These are phyloP conservation scores for Neoboletus magnificus DNA, from an alignment of 768 basidiomycete species.

Conservation along the genomic window DNA sequence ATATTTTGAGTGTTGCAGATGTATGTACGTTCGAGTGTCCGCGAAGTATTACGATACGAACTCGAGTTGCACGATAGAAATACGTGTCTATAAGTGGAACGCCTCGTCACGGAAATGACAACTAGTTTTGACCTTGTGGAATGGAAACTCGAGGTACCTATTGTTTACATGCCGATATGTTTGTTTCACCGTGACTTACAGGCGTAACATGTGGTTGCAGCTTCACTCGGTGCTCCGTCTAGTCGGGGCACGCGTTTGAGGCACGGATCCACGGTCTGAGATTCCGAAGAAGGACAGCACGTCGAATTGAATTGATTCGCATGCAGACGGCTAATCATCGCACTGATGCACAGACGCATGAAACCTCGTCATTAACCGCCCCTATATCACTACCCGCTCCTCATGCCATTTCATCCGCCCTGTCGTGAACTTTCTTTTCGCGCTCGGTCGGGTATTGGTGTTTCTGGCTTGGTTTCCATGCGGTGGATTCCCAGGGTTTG, in stretches of 20 bases:
- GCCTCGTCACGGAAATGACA: slow-evolving; percentile 93
- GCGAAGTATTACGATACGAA: too few relatives aligned
- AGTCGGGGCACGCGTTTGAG: slow-evolving; percentile 63
- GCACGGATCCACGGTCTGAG: background rate
- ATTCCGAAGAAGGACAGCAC: background rate
- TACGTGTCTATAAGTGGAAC: slow-evolving; percentile 82
- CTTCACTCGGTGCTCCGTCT: slow-evolving; percentile 67
- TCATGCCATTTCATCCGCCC: background rate
- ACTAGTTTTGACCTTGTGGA: slow-evolving; percentile 92
- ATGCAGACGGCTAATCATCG: too few relatives aligned
- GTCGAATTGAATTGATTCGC: background rate
- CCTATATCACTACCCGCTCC: too few relatives aligned
- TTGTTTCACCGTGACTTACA: background rate
- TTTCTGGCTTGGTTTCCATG: slow-evolving; percentile 51
- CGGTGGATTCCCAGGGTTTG: slow-evolving; percentile 59
- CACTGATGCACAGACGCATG: background rate
- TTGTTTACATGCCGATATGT: background rate
- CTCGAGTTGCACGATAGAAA: slow-evolving; percentile 48
- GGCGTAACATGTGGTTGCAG: slow-evolving; percentile 61
- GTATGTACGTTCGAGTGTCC: too few relatives aligned
- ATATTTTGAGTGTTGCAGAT: too few relatives aligned
- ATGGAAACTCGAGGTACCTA: slow-evolving; percentile 91
- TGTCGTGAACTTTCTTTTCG: background rate
- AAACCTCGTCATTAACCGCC: background rate
- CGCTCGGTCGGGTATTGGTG: slow-evolving; percentile 11